Evolutionary conservation across 2,329 filamentous ascomycete species (phyloP).

Genomic region (Curvularia hawaiiensis): DNA sequence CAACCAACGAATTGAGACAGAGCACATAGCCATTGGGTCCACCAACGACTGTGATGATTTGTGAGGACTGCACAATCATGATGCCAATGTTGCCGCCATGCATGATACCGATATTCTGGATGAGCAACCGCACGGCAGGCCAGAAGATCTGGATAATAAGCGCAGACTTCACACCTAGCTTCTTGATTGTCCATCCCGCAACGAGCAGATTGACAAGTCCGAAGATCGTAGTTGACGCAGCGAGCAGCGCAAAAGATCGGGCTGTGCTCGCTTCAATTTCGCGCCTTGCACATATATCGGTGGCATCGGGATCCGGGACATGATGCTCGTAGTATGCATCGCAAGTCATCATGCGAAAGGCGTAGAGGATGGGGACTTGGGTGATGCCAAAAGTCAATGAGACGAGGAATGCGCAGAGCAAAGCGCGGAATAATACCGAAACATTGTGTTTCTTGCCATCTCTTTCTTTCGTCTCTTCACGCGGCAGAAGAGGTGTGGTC

Average conservation of each 20-base stretch:
- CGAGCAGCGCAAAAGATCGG: constrained; percentile 66
- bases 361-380: constrained; percentile 62
- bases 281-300: constrained; percentile 63
- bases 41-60: constrained; percentile 70
- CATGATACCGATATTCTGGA: constrained; percentile 69
- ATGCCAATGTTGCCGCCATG: constrained; percentile 68
- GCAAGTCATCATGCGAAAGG: constrained; percentile 74
- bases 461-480: constrained; percentile 19
- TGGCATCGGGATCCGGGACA: constrained; percentile 49
- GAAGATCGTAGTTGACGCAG: constrained; percentile 70
- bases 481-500: constrained; percentile 24
- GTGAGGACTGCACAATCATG: constrained; percentile 68
- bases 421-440: constrained; percentile 51
- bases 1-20: constrained; percentile 70
- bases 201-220: constrained; percentile 71
- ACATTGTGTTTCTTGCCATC: constrained; percentile 8
- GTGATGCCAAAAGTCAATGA: constrained; percentile 58
- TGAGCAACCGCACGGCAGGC: constrained; percentile 65
- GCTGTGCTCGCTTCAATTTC: constrained; percentile 70
- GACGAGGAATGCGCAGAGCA: constrained; percentile 66
- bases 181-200: constrained; percentile 70
- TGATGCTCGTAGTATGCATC: constrained; percentile 69
- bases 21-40: constrained; percentile 73
- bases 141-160: constrained; percentile 68
- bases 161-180: constrained; percentile 66